Base-by-base conservation (phyloP, 2,329 filamentous ascomycete species). In the Microsporum ferrugineum region DNA sequence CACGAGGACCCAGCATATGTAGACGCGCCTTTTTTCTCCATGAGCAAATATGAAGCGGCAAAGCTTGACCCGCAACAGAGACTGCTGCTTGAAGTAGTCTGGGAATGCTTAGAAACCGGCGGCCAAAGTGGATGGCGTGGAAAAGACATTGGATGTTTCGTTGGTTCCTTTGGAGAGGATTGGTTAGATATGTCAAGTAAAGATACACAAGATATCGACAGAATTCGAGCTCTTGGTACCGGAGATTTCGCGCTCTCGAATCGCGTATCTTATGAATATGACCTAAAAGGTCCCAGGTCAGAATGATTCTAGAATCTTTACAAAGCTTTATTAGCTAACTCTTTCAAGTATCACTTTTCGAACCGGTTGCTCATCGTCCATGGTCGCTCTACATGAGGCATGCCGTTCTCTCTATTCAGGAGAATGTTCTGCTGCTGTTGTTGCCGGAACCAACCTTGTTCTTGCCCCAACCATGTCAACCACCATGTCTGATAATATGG, bases 91-190 rank as follows among this genome's bases (percentile, higher is more conserved):
- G 83, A 86, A 6, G 90, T 88, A 2, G 88, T 88, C 0, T 92
- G 90, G 67, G 88, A 92, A 69, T 88, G 89, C 0, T 78, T 94
- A 56, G 89, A 94, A 71, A 88, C 88, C 84, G 85, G 86, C 36
- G 88, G 88, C 17, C 14, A 17, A 17, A 56, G 33, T 5, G n/a
- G n/a, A 2, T 36, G 36, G 33, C 31, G 36, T 10, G 47, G 36
- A 14, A 53, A 27, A 10, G 38, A 33, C 7, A 49, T 41, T 14
- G 59, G 45, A 1, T 49, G 45, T 12, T 49, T 49, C 14, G 45
- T 49, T 31, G 45, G 45, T 23, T 49, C 45, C n/a, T 49, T 49
- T 27, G 45, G 45, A 7, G 45, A 49, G 29, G 45, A 49, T 8
- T 49, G 45, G 45, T 12, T 49, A 2, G 45, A 49, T 29, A 49